Evolutionary conservation across 2,329 filamentous ascomycete species (phyloP).

Genomic region (Penicillium decumbens): DNA sequence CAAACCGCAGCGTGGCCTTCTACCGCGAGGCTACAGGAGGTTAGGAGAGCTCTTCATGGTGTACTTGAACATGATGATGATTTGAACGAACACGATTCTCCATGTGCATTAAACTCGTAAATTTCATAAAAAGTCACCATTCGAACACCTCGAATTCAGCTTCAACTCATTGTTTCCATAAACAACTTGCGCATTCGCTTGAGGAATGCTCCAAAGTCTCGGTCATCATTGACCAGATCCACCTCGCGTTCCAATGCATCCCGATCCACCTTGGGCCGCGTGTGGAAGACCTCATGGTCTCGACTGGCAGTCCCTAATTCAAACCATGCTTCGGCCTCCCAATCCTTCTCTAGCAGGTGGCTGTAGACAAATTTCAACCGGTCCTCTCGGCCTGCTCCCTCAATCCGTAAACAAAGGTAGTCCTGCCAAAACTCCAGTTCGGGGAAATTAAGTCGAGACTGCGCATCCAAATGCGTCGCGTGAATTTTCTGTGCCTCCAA

Average conservation of each 20-base stretch:
- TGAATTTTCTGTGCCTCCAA: constrained; percentile 45
- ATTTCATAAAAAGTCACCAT: constrained; percentile 9
- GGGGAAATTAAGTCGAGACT: constrained; percentile 82
- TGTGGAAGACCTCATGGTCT: constrained; percentile 80
- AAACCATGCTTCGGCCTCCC: constrained; percentile 88
- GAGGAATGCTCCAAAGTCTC: constrained; percentile 57
- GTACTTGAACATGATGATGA: constrained; percentile 9
- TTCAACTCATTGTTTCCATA: constrained; percentile 51
- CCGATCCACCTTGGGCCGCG: constrained; percentile 62
- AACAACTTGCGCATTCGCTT: constrained; percentile 61
- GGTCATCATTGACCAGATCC: constrained; percentile 55
- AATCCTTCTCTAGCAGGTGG: constrained; percentile 79
- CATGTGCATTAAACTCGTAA: constrained; percentile 16
- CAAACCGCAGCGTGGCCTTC: constrained; percentile 70
- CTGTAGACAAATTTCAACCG: constrained; percentile 85
- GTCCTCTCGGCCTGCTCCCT: constrained; percentile 79
- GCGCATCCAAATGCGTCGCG: constrained; percentile 70
- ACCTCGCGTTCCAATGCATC: constrained; percentile 53
- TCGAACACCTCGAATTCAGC: background rate
- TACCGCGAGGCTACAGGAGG: constrained; percentile 77
- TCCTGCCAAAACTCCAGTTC: constrained; percentile 96
- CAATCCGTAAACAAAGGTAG: constrained; percentile 81
- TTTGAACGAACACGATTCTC: constrained; percentile 11
- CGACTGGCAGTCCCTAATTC: constrained; percentile 75
- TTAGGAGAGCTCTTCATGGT: constrained; percentile 30